Evolutionary conservation across 371 early-diverging fungal genomes (phyloP), one percentile per base, ranked within the genome.

Genomic region (Rhizopus delemar): DNA sequence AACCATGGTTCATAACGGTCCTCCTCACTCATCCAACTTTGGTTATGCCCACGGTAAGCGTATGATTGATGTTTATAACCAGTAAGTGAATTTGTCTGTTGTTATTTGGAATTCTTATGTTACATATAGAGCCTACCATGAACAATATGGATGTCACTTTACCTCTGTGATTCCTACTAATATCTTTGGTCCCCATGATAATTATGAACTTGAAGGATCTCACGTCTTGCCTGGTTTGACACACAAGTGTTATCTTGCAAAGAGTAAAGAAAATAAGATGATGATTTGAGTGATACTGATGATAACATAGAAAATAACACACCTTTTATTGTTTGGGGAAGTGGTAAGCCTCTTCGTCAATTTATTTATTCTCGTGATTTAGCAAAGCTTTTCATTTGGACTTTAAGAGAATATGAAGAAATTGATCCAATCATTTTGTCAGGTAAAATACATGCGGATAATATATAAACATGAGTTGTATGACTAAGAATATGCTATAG

Each of bases 1-100:
- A 74, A 88, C 87, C 51, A 93, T 92, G 92, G 84, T 93, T 51
- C 93, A 93, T 73, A 80, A 82, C 52, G 93, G 93, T 36, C 91
- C 92, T 57, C 93, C 93, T 48, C 93, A 93, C 57, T 84, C 85
- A 4, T 88, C 89, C 41, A 93, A 93, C 81, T 91, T 85, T 75
- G 93, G 92, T n/a, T 93, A 93, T 73, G 92, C 93, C 53, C 81
- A 90, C 59, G 89, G 87, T 59, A 93, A 93, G 80, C 82, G 93
- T 56, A 89, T 93, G 89, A 87, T 93, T 57, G 93, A 93, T 77
- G 86, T 91, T 52, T 84, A 87, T 69, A 93, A 93, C 81, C 80
- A 82, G 91, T 90, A 85, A 66, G 74, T 51, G 12, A 46, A 3
- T 36, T 29, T 35, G 16, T 22, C 22, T 22, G 22, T 22, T 22